Base-by-base conservation (phyloP, 371 early-diverging fungal species). In the Phascolomyces articulosus region DNA sequence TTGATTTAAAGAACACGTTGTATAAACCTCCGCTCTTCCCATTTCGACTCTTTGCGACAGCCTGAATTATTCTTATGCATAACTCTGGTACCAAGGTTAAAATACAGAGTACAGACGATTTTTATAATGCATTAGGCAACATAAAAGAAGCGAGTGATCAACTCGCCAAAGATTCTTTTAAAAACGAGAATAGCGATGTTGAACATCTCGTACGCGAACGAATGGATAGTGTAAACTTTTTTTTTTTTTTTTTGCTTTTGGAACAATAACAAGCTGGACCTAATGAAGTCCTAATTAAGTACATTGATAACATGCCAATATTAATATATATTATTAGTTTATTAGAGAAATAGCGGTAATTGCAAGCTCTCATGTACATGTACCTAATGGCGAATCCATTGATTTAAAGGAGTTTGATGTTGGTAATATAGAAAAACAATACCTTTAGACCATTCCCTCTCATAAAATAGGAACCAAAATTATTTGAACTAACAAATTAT, bases 121-220 rank as follows among this genome's bases (percentile, higher is more conserved):
- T 51, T 24, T 51, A 51, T 4, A 15, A 51, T 51, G 51, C 26
- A n/a, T 24, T 51, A 24, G 24, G 6, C 4, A 15, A 24, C 7
- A n/a, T 51, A 24, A 51, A 51, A 23, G 51, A 24, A 51, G 24
- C 16, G 44, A 44, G 44, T 16, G 44, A 44, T n/a, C 44, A 44
- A n/a, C 8, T 44, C 7, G 16, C 16, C 8, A n/a, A 44, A 2
- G 15, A 44, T n/a, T 18, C 18, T 1, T 44, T 15, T n/a, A 44
- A 24, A 51, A 23, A 51, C 21, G 51, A 51, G 15, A 24, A 24
- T n/a, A 51, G 23, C 7, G 26, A 51, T 23, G 31, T 21, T 55
- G 56, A 31, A 55, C 31, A 55, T 20, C 56, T 34, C 16, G 38
- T 55, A 27, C 56, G 56, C 27, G 31, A 55, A 21, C 56, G 31